Base-by-base conservation (phyloP, 345 rosid species). In the Brassica cretica region DNA sequence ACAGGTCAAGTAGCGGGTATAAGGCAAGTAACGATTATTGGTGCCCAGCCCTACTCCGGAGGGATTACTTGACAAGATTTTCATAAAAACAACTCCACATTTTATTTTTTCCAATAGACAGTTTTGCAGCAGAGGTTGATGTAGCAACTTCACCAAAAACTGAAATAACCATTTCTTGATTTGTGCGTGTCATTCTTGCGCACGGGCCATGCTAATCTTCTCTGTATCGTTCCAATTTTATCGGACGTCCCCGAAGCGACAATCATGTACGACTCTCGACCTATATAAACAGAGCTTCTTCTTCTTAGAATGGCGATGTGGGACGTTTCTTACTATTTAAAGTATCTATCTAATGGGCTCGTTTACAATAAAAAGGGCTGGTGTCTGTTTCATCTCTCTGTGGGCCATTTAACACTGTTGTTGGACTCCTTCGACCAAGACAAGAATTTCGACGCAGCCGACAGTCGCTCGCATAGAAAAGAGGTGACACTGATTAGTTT, bases 391-490 rank as follows among this genome's bases (percentile, higher is more conserved):
- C 3, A 53, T n/a, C 15, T 53, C 21, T 5, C 12, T 5, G 12
- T 56, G 61, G 61, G 25, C 61, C 61, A 19, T 56, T 35, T 53
- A 18, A 55, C 10, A 55, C 25, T 8, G 1, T 55, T 55, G 60
- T 18, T 8, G 6, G 60, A 24, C 60, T 55, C 25, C 8, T 55
- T 16, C 60, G 24, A 55, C 7, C 64, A 87, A 81, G 55, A 46
- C 15, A 14, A 46, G 16, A 46, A 46, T 14, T 12, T 46, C 5
- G 5, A 12, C 15, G 6, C n/a, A 11, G 51, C n/a, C n/a, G 51
- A 39, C 44, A 9, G 44, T 6, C 37, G 7, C 24, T 21, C 24
- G 24, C 41, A 41, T 12, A 41, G 49, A 46, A 46, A 5, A 46
- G 15, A 12, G 53, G 53, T 4, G 49, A 10, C 14, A 41, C 49